Evolutionary conservation across 1,284 basidiomycete genomes (phyloP), one percentile per base, ranked within the genome.

Genomic region (Melampsora americana): DNA sequence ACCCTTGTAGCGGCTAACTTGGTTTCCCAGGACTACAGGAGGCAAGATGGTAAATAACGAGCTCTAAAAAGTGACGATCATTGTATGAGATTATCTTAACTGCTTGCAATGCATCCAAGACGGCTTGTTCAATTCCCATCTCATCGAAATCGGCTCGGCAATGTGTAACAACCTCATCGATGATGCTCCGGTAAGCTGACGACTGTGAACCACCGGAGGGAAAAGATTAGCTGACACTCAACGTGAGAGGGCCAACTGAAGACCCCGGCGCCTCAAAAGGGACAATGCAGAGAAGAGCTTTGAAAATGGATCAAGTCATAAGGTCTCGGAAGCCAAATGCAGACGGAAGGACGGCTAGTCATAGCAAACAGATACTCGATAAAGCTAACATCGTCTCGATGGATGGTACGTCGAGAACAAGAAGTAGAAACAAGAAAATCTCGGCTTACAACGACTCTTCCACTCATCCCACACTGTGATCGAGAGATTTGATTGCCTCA

Each of bases 111-210:
- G 92, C 90, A 80, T 90, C 89, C 71, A 98, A 86, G 72, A 98
- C 90, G 48, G 94, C 92, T 83, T 97, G 93, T 82, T 90, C 87
- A 79, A 99, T 92, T 73, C 95, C 95, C 83, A 92, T 95, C 83
- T 96, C 94, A 83, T 98, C 95, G 85, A 98, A 99, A 84, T 98
- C 95, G 83, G 89, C 86, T 84, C 92, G 92, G 84, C 95, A 92
- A 80, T 88, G 87, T 59, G 86, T 85, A 81, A 98, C 90, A 79
- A 98, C 95, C 85, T 97, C 93, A 88, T 97, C 93, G 85, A 99
- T 98, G 85, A 98, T 92, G 79, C 88, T 84, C 79, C 95, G 90
- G 84, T 98, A 99, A 80, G 93, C 91, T 80, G 85, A 83, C 81
- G 95, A 94, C 94, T 96, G 89, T 77, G 48, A 9, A 35, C 28